Evolutionary conservation across 1,284 basidiomycete species (phyloP).

Genomic region (Thelephora terrestris): DNA sequence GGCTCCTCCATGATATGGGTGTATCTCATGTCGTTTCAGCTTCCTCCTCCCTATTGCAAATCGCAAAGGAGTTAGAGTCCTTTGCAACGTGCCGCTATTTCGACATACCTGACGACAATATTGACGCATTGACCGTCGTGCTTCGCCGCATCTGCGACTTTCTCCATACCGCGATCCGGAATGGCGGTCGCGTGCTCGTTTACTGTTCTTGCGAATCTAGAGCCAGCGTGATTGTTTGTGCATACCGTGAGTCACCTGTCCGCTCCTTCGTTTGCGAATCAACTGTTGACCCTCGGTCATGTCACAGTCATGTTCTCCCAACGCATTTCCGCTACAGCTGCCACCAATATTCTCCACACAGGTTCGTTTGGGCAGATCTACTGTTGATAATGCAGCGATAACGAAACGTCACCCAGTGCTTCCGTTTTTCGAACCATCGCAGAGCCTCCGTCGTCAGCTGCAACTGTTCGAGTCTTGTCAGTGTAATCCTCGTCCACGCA

Average conservation of each 20-base stretch:
- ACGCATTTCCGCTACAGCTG: neutral
- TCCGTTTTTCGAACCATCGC: neutral
- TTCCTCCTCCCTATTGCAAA: slow-evolving; percentile 32
- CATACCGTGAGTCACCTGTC: slow-evolving; percentile 11
- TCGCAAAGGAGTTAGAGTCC: slow-evolving; percentile 15
- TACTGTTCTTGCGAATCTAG: slow-evolving; percentile 45
- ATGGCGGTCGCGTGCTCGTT: slow-evolving; percentile 47
- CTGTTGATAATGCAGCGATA: neutral
- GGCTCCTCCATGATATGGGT: slow-evolving; percentile 38
- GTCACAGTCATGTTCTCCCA: neutral
- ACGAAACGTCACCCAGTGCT: neutral
- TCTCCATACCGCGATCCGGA: slow-evolving; percentile 29
- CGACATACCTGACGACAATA: slow-evolving; percentile 25
- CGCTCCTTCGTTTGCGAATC: neutral
- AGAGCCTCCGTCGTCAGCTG: neutral
- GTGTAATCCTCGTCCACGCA: neutral
- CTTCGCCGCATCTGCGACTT: slow-evolving; percentile 35
- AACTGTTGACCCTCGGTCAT: neutral
- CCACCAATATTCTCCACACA: neutral
- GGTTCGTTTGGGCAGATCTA: neutral
- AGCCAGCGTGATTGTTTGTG: slow-evolving; percentile 20
- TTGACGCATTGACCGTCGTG: slow-evolving; percentile 30
- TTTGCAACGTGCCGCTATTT: slow-evolving; percentile 30
- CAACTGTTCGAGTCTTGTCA: neutral
- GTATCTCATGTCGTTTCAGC: slow-evolving; percentile 42